Percentiles rank a stretch among this genome's conserved stretches.
These are phyloP conservation scores for Fusarium transvaalense DNA, from an alignment of 2,329 filamentous ascomycete species.

Conservation along the genomic window DNA sequence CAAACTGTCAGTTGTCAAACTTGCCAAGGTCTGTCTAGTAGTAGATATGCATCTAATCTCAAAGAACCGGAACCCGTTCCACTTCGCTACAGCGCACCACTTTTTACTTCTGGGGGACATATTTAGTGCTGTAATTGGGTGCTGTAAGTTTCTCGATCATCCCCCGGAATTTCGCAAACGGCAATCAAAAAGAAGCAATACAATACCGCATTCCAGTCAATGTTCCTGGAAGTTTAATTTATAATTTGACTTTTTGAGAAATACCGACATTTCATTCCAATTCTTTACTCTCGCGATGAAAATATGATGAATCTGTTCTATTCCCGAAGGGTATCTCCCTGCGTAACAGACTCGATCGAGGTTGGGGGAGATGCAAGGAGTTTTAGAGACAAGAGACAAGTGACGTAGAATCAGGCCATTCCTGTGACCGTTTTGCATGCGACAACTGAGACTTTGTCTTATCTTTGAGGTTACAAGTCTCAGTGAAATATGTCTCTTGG, in stretches of 20 bases:
- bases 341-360: slow-evolving; percentile 3
- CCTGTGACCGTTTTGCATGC: not conserved
- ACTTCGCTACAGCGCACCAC: slow-evolving; percentile 8
- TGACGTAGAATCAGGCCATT: slow-evolving; percentile 9
- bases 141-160: not conserved
- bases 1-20: not conserved
- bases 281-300: not conserved
- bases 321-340: slow-evolving; percentile 21
- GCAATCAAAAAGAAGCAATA: slow-evolving; percentile 7
- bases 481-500: not conserved
- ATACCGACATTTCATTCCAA: slow-evolving; percentile 7
- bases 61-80: slow-evolving; percentile 22
- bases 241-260: not conserved
- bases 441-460: slow-evolving; percentile 10
- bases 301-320: not conserved
- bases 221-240: not conserved
- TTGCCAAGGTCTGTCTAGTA: not conserved
- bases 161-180: slow-evolving; percentile 21
- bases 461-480: too few species aligned
- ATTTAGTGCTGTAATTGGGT: not conserved
- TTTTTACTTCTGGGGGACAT: slow-evolving; percentile 13
- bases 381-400: not conserved
- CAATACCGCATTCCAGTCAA: slow-evolving; percentile 22
- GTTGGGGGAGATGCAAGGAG: slow-evolving; percentile 27
- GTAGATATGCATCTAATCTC: not conserved